Conservation (phyloP, 2,329 filamentous ascomycete genomes). For the Fusarium sp. region DNA sequence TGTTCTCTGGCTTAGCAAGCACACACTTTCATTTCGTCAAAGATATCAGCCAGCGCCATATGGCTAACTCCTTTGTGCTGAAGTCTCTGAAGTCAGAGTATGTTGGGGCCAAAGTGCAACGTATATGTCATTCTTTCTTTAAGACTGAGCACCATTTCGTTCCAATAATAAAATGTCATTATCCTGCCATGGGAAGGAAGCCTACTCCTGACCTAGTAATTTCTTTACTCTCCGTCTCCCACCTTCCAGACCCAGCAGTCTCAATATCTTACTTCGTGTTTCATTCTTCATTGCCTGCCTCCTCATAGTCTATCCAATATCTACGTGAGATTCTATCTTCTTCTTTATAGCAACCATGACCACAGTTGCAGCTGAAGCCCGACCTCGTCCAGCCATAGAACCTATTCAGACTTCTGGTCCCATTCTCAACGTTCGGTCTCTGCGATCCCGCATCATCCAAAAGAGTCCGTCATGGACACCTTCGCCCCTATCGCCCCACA, state of each 20-base stretch:
- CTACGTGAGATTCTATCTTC: slow-evolving; percentile 10
- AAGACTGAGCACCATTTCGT: slow-evolving; percentile 37
- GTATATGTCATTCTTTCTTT: slow-evolving; percentile 34
- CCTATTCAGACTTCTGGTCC: slow-evolving; percentile 42
- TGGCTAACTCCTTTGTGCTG: slow-evolving; percentile 29
- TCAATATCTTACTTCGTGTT: neutral
- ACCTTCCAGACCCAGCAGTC: neutral
- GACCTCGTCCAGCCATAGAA: slow-evolving; percentile 38
- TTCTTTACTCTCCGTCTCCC: neutral
- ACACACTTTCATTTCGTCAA: slow-evolving; percentile 31
- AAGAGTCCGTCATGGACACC: slow-evolving; percentile 42
- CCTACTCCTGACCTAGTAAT: neutral
- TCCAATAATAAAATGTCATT: slow-evolving; percentile 33
- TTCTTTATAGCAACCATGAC: slow-evolving; percentile 29
- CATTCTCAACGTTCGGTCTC: slow-evolving; percentile 22
- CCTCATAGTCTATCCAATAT: neutral
- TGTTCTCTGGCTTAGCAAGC: slow-evolving; percentile 46
- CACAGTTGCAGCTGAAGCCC: slow-evolving; percentile 26
- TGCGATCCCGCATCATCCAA: slow-evolving; percentile 25
- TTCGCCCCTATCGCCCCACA: slow-evolving; percentile 40
- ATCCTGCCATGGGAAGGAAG: slow-evolving; percentile 4
- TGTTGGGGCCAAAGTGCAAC: slow-evolving; percentile 16
- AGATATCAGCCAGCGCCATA: slow-evolving; percentile 21
- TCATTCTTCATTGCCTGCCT: neutral
- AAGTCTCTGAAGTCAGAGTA: slow-evolving; percentile 27